A percentile compares a stretch with the other conserved stretches of the same genome.
Evolutionary conservation across 2,329 filamentous ascomycete genomes (phyloP).

Genomic region (Claviceps sorghi): DNA sequence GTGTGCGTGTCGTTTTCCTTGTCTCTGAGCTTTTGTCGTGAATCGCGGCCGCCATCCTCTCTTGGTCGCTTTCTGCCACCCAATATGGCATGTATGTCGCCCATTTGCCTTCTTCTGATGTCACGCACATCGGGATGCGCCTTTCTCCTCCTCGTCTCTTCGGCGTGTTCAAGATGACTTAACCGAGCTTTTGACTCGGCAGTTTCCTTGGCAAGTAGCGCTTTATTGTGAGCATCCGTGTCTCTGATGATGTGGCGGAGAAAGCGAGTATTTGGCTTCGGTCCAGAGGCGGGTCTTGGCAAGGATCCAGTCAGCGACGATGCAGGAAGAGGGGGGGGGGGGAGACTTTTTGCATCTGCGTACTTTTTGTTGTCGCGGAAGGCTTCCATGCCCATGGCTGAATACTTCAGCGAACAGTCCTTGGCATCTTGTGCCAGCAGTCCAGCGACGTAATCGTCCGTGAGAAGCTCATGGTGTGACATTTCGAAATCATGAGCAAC

Average conservation of each 20-base stretch:
- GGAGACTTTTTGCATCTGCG: constrained; percentile 7
- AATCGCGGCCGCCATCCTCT: background rate
- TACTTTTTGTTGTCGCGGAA: constrained; percentile 37
- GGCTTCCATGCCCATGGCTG: constrained; percentile 51
- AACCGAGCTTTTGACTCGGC: constrained; percentile 63
- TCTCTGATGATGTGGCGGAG: constrained; percentile 77
- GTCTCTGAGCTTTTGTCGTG: constrained; percentile 9
- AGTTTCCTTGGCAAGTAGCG: constrained; percentile 69
- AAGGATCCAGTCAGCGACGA: background rate
- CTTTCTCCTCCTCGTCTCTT: constrained; percentile 29
- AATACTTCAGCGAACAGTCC: constrained; percentile 58
- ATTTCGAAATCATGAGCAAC: constrained; percentile 12
- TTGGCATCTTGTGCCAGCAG: constrained; percentile 70
- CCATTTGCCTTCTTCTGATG: constrained; percentile 42
- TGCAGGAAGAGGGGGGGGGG: background rate
- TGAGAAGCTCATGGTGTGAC: constrained; percentile 37
- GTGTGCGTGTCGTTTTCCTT: no score
- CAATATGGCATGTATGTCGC: constrained; percentile 45
- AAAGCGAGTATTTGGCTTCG: constrained; percentile 86
- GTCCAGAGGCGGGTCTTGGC: constrained; percentile 47
- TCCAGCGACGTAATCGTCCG: constrained; percentile 66
- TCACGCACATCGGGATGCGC: constrained; percentile 32
- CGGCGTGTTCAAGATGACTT: constrained; percentile 39
- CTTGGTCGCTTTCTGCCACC: constrained; percentile 25
- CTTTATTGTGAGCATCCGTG: constrained; percentile 78